Evolutionary conservation across 768 basidiomycete species (phyloP).

Genomic region (Gyrodon lividus): DNA sequence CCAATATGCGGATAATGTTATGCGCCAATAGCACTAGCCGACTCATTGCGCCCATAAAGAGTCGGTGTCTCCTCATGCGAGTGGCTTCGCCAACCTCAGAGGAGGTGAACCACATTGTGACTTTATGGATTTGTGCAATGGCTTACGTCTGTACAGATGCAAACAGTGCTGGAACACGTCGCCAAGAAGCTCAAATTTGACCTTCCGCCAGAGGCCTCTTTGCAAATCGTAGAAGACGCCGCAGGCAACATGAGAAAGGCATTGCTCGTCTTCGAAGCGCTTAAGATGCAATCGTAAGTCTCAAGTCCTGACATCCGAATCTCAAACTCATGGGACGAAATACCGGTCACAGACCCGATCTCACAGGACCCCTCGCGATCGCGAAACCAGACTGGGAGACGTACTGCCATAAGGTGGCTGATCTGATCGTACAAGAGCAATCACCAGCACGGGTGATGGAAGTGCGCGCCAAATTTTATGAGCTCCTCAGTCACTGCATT

Average conservation of each 20-base stretch:
- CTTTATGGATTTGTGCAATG: background rate
- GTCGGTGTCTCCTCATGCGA: constrained; percentile 89
- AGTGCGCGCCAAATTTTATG: constrained; percentile 91
- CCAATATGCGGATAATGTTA: constrained; percentile 93
- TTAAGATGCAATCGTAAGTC: constrained; percentile 93
- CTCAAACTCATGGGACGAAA: background rate
- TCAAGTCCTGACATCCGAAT: background rate
- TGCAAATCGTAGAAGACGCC: constrained; percentile 78
- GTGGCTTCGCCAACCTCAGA: constrained; percentile 82
- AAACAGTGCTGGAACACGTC: constrained; percentile 71
- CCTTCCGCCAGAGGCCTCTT: constrained; percentile 73
- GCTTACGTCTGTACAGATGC: constrained; percentile 56
- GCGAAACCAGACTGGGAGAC: constrained; percentile 99
- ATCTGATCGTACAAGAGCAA: constrained; percentile 87
- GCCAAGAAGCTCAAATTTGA: constrained; percentile 77
- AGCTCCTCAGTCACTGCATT: constrained; percentile 94
- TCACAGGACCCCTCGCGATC: constrained; percentile 74
- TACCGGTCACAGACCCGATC: constrained; percentile 60
- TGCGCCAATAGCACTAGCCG: constrained; percentile 95
- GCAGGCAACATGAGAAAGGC: constrained; percentile 94
- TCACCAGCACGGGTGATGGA: constrained; percentile 87
- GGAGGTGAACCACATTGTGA: constrained; percentile 53
- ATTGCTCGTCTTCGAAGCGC: constrained; percentile 88
- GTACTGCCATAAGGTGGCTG: constrained; percentile 90
- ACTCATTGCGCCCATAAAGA: constrained; percentile 95